Evolutionary conservation across 2,329 filamentous ascomycete genomes (phyloP), one percentile per base, ranked within the genome.

Genomic region (Cladophialophora immunda): DNA sequence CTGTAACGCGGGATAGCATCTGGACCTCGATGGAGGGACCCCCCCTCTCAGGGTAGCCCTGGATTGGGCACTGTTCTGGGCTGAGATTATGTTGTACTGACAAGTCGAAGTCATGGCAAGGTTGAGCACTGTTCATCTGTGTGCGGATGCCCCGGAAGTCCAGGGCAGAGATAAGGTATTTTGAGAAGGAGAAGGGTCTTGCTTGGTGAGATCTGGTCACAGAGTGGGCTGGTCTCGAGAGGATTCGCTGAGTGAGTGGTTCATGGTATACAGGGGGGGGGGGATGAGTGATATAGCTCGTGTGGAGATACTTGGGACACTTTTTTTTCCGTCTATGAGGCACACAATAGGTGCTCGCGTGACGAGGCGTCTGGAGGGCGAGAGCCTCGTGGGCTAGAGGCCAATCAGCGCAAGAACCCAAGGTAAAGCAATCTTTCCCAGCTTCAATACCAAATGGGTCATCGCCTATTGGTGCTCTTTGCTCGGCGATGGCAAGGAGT

Each of bases 181-280:
- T 7, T 53, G 41, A 53, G 58, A 53, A 60, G 45, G 3, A 60
- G 11, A 27, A 2, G 45, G 29, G 19, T 19, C 45, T 38, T 34
- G 29, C 25, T 50, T 53, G 27, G n/a, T 36, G 17, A 53, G 11
- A 11, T 36, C 4, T 60, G 29, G n/a, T 25, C 17, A 13, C 4
- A 29, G 45, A 60, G 29, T 36, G 8, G 30, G 11, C 30, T 36
- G 30, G 55, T 15, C n/a, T 41, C 41, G 27, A 53, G 34, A 34
- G 36, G 38, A 60, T n/a, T 25, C 45, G 58, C 58, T 53, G 58
- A 60, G 58, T 52, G 58, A 60, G 27, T 50, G 41, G 27, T 52
- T n/a, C 25, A 9, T 19, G 32, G 11, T 52, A 22, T 15, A 50
- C 38, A 52, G n/a, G 25, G 38, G n/a, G n/a, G 36, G n/a, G 25